phyloP scores from a whole-genome alignment of 164 flowering plant species.

The Magnolia kwangsiensis region DNA sequence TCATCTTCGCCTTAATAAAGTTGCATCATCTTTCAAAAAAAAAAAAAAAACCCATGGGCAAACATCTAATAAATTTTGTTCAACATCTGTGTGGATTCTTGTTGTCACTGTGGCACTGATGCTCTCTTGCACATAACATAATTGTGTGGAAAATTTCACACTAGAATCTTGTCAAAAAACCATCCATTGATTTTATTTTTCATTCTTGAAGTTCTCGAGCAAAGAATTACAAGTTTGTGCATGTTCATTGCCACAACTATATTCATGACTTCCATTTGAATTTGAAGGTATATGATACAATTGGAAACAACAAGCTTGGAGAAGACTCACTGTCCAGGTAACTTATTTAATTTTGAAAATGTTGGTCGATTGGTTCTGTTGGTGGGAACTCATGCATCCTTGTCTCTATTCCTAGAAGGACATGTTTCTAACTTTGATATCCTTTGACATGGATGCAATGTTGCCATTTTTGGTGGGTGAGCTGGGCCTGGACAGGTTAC shows the following conservation, averaged over 20 bases:
- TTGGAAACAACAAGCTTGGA: slow-evolving; percentile 62
- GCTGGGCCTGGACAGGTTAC: not conserved
- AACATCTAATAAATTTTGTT: not conserved
- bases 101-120: not conserved
- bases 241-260: not conserved
- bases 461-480: not conserved
- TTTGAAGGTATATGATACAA: slow-evolving; percentile 81
- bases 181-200: not conserved
- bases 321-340: slow-evolving; percentile 67
- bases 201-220: not conserved
- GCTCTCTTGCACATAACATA: not conserved
- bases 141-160: not conserved
- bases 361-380: not conserved
- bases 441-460: not conserved
- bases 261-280: slow-evolving; percentile 11
- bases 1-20: not conserved
- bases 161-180: no score
- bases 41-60: not conserved
- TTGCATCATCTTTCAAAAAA: not conserved
- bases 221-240: no score
- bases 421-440: not conserved
- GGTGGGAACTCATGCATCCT: not conserved
- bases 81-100: not conserved
- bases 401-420: not conserved
- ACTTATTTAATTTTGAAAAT: not conserved